Evolutionary conservation across 1,284 basidiomycete species (phyloP).

Genomic region (Leccinum fallax): DNA sequence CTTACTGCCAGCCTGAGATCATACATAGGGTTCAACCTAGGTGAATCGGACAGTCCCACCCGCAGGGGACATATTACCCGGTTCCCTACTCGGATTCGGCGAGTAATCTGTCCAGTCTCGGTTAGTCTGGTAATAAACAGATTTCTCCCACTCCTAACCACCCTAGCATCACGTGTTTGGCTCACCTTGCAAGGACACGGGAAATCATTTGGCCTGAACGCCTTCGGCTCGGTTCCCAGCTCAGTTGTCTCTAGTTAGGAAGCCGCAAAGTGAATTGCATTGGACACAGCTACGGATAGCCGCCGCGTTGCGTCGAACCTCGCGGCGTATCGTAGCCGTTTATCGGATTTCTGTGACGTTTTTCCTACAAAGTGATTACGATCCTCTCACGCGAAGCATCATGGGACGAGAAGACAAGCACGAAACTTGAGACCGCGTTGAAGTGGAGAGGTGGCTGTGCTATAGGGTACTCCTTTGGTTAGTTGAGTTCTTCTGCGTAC

Average conservation of each 20-base stretch:
- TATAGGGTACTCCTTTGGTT: constrained; percentile 1
- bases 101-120: not conserved
- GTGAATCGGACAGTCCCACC: not conserved
- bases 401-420: not conserved
- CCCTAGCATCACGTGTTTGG: not conserved
- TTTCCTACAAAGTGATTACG: not conserved
- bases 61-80: not conserved
- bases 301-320: not conserved
- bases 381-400: constrained; percentile 10
- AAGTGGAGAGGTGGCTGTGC: not conserved
- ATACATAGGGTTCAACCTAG: not conserved
- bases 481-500: not conserved
- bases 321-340: not conserved
- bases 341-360: not conserved
- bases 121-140: not conserved
- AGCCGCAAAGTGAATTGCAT: not conserved
- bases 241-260: not conserved
- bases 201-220: not conserved
- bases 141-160: not conserved
- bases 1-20: not conserved
- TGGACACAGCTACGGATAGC: not conserved
- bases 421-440: not conserved
- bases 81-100: not conserved
- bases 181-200: not conserved
- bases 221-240: not conserved